Percentiles rank a stretch among this genome's conserved stretches.
Evolutionary conservation across 2,329 filamentous ascomycete species (phyloP).

Genomic region (Neofusicoccum ribis): DNA sequence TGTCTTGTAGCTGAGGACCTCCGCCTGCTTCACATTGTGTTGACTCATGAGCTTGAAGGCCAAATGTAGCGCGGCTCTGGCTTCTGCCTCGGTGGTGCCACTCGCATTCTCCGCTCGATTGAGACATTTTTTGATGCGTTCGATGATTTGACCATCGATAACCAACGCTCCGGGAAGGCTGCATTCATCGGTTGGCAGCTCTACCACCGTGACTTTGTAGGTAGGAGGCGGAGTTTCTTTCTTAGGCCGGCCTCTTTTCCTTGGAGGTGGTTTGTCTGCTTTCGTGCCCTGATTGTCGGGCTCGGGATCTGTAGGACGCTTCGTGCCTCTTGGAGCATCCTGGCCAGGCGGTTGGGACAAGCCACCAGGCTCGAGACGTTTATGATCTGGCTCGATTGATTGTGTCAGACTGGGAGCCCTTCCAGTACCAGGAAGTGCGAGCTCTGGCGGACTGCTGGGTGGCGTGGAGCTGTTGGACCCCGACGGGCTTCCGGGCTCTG

Average conservation of each 20-base stretch:
- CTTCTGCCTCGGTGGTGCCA: slow-evolving; percentile 17
- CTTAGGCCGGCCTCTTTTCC: not conserved
- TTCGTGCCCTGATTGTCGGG: not conserved
- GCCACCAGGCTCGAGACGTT: not conserved
- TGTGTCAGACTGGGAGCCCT: not conserved
- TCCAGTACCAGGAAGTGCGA: no score
- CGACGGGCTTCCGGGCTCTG: not conserved
- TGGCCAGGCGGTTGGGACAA: no score
- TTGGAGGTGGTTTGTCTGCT: not conserved
- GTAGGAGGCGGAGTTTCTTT: not conserved
- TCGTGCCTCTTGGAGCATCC: not conserved
- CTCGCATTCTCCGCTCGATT: slow-evolving; percentile 2
- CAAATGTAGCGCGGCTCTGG: not conserved
- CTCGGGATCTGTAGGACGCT: not conserved
- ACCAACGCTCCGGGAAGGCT: not conserved
- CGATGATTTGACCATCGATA: slow-evolving; percentile 17
- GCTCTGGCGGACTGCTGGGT: no score
- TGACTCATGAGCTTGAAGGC: slow-evolving; percentile 21
- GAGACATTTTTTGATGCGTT: slow-evolving; percentile 23
- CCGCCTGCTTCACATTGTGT: slow-evolving; percentile 22
- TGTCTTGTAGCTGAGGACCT: slow-evolving; percentile 21
- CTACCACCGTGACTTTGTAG: not conserved
- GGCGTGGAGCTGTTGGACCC: no score
- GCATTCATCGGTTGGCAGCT: not conserved
- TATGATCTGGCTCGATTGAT: not conserved